Evolutionary conservation across 2,329 filamentous ascomycete species (phyloP), one percentile per base, ranked within the genome.

Genomic region (Nemania sp.): DNA sequence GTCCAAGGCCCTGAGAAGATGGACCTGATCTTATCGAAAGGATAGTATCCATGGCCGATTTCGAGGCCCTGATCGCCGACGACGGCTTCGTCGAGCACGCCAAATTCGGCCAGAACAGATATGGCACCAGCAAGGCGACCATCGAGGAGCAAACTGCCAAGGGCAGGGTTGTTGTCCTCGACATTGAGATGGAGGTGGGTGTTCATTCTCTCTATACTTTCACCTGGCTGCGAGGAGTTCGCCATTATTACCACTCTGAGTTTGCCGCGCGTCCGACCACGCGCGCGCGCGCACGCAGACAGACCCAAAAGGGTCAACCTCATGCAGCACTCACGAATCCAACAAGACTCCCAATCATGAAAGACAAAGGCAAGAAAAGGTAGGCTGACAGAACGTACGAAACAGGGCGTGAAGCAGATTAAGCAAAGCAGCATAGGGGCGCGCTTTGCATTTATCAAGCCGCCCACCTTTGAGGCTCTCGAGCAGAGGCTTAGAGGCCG

Each of bases 121-220:
- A 97, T 74, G 92, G 92, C 52, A 96, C 91, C 5, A 90, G 84
- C 69, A 86, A 90, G 67, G 79, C 81, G 72, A 90, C 90, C 23
- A 90, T 96, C 59, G 81, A 86, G 71, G 84, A 90, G 66, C 86
- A 92, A 70, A 81, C 81, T 2, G 81, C 83, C 56, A 83, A 86
- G 74, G 87, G 86, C 15, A 81, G 80, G 66, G 83, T 91, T 36
- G 93, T 92, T 57, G 85, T 97, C 42, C 77, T 97, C 63, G 93
- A 97, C 71, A 97, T 97, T 69, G 93, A 97, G 80, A 96, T 97
- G 90, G 91, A 96, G 83, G 86, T 88, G 70, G 28, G 75, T 64
- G 6, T 28, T 5, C 11, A 9, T n/a, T n/a, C n/a, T n/a, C n/a
- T n/a, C n/a, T n/a, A n/a, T n/a, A n/a, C n/a, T n/a, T n/a, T n/a